phyloP scores from a whole-genome alignment of 805 yeast species.

The Candida ipomoeae region DNA sequence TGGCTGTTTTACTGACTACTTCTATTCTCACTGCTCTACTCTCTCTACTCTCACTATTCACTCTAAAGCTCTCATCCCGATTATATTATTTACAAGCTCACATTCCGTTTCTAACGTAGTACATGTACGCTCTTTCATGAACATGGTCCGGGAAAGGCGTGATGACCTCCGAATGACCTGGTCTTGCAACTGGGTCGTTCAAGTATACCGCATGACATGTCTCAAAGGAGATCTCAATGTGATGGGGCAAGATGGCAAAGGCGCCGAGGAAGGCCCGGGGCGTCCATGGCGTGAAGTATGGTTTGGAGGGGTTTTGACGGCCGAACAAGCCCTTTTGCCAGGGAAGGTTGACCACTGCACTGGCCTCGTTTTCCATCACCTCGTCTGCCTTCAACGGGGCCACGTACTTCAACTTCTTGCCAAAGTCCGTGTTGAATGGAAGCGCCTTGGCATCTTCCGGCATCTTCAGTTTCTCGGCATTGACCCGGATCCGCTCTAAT shows the following conservation, averaged over 20 bases:
- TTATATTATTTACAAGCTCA: slow-evolving; percentile 20
- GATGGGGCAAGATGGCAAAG: slow-evolving; percentile 87
- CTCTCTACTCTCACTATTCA: too few relatives aligned
- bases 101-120: slow-evolving; percentile 73
- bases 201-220: slow-evolving; percentile 96
- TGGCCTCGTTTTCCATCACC: slow-evolving; percentile 47
- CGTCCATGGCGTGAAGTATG: slow-evolving; percentile 95
- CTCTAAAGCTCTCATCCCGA: too few relatives aligned
- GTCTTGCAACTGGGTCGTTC: slow-evolving; percentile 95
- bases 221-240: slow-evolving; percentile 81
- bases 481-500: slow-evolving; percentile 29
- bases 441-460: slow-evolving; percentile 24
- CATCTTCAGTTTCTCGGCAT: slow-evolving; percentile 25
- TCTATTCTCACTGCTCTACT: too few relatives aligned
- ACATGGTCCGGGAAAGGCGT: slow-evolving; percentile 78
- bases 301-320: slow-evolving; percentile 67
- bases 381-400: slow-evolving; percentile 40
- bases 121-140: slow-evolving; percentile 94
- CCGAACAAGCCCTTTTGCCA: slow-evolving; percentile 82
- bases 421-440: slow-evolving; percentile 29
- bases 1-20: too few relatives aligned
- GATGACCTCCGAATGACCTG: slow-evolving; percentile 93
- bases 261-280: slow-evolving; percentile 93
- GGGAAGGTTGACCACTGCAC: slow-evolving; percentile 57
- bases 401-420: slow-evolving; percentile 28